Evolutionary conservation across 768 basidiomycete species (phyloP), one percentile per base, ranked within the genome.

Genomic region (Auriscalpium microsporum): DNA sequence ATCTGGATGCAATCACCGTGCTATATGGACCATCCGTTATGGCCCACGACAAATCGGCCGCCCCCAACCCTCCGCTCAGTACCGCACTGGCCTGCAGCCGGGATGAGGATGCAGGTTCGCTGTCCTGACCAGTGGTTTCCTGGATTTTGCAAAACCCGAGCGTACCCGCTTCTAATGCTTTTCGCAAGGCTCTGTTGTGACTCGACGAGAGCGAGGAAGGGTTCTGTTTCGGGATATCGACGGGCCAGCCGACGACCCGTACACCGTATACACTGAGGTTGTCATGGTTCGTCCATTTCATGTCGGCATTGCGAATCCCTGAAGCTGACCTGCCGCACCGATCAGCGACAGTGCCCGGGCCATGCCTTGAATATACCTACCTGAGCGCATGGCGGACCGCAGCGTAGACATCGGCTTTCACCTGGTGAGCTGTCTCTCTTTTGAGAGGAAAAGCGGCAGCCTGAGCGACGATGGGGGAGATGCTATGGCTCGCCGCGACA

Each of bases 201-300:
- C 64, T 64, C 19, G 68, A 68, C 59, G 80, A 81, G 52, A 86
- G 65, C 10, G 75, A 68, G 33, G 84, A 86, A 7, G 85, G 85
- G 60, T 86, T 87, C 59, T 78, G 78, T 21, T 70, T 66, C 8
- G 83, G 83, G 21, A 87, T 74, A 34, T 69, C 69, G 21, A 73
- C 57, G 10, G 85, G 85, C 85, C 85, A 87, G 44, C 85, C 85
- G 13, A 79, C 72, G 46, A 86, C 66, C 52, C 72, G 76, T 35
- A 87, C 80, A 10, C 80, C 81, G 59, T 84, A 86, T 7, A 70
- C 48, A 59, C 74, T 71, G 50, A 87, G 65, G 45, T 78, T 73
- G 23, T 80, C 76, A 50, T 78, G 84, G 63, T 83, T 84, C 9
- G 81, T 80, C 85, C 85, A 87, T 65, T 82, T 86, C 85, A 87